A percentile compares a stretch with the other conserved stretches of the same genome.
Conservation (phyloP, 2,329 filamentous ascomycete species). For the Cladorrhinum sp. region DNA sequence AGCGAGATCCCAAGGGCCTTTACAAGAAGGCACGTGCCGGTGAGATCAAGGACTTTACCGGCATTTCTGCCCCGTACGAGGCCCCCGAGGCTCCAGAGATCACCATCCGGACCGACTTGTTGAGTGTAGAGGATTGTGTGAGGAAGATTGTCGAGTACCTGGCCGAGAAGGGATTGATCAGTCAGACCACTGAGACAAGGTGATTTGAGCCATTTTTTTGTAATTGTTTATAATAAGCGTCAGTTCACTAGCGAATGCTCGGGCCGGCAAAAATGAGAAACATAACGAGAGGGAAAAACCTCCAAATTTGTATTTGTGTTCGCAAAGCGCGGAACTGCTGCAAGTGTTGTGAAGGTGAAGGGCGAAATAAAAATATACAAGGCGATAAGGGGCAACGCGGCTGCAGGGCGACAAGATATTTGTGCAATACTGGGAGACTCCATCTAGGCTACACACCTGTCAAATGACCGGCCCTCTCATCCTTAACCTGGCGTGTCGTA, state of each 20-base stretch:
- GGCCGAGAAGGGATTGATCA: slow-evolving; percentile 62
- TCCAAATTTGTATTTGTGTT: neutral
- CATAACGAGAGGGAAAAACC: neutral
- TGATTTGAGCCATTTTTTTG: slow-evolving; percentile 2
- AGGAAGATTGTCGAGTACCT: slow-evolving; percentile 79
- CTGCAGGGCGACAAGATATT: neutral
- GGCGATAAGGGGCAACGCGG: neutral
- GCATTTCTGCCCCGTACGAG: slow-evolving; percentile 93
- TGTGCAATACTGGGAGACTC: neutral
- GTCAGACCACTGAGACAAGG: slow-evolving; percentile 31
- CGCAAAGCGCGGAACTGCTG: neutral
- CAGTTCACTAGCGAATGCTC: neutral
- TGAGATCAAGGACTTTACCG: slow-evolving; percentile 96
- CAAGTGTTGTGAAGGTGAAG: neutral
- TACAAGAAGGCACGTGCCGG: slow-evolving; percentile 96
- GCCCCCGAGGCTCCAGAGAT: slow-evolving; percentile 83
- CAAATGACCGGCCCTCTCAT: neutral
- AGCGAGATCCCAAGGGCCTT: slow-evolving; percentile 93
- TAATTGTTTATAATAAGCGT: neutral
- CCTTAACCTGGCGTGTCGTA: neutral
- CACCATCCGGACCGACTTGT: slow-evolving; percentile 76
- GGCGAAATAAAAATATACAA: neutral
- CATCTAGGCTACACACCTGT: neutral
- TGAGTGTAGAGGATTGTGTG: slow-evolving; percentile 85
- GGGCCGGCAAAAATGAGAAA: neutral